Conservation (phyloP, 495 filamentous ascomycete species). For the Neurospora sp. region DNA sequence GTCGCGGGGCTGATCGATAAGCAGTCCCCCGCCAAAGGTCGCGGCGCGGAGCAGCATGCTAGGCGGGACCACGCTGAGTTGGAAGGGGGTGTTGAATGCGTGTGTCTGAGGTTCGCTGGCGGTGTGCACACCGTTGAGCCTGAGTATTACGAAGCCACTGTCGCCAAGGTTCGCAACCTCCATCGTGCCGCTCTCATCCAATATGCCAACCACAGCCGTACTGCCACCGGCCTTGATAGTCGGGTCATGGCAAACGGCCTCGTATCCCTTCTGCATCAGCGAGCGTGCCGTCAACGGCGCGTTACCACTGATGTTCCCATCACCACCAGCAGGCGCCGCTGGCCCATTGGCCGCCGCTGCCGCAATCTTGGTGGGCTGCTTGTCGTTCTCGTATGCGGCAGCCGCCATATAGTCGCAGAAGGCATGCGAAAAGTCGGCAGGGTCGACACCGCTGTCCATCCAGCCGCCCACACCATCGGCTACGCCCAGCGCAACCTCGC, state of each 20-base stretch:
- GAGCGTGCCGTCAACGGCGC: slow-evolving; percentile 46
- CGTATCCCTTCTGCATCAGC: slow-evolving; percentile 76
- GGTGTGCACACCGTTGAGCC: slow-evolving; percentile 71
- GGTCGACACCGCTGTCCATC: slow-evolving; percentile 82
- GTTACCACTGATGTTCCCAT: neutral
- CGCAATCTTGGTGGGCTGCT: slow-evolving; percentile 4
- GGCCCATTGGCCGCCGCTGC: slow-evolving; percentile 5
- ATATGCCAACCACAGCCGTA: slow-evolving; percentile 78
- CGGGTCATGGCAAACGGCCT: slow-evolving; percentile 62
- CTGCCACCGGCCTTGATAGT: slow-evolving; percentile 72
- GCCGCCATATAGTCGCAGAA: slow-evolving; percentile 84
- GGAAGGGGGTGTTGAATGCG: slow-evolving; percentile 94
- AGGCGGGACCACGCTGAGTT: slow-evolving; percentile 79
- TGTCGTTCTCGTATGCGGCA: slow-evolving; percentile 46
- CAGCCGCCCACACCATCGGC: slow-evolving; percentile 95
- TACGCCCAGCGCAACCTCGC: slow-evolving; percentile 66
- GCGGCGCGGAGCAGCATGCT: slow-evolving; percentile 64
- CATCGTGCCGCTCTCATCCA: slow-evolving; percentile 55
- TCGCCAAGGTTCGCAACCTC: slow-evolving; percentile 95
- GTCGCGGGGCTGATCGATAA: slow-evolving; percentile 74
- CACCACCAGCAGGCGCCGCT: slow-evolving; percentile 5
- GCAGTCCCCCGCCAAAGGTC: slow-evolving; percentile 69
- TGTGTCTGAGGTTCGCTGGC: slow-evolving; percentile 84
- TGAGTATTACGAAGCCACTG: slow-evolving; percentile 84
- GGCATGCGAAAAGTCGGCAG: slow-evolving; percentile 91